Conservation (phyloP, 306 rosid species). For the Quercus cerris region DNA sequence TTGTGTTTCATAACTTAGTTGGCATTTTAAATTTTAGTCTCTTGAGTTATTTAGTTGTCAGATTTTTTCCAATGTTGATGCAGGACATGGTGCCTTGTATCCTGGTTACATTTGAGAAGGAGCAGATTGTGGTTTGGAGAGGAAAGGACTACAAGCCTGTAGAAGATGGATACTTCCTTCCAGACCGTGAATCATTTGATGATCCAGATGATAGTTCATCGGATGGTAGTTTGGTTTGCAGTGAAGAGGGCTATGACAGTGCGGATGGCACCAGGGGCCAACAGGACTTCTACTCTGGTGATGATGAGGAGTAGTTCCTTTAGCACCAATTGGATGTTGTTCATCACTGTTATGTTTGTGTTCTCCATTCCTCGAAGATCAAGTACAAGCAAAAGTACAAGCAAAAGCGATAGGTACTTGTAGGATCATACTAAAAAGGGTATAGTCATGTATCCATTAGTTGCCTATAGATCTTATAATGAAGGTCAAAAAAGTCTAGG, state of each 20-base stretch:
- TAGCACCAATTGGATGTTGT: constrained; percentile 9
- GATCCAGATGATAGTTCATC: constrained; percentile 21
- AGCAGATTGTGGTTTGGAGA: constrained; percentile 86
- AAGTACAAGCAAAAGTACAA: no score
- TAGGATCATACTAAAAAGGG: neutral
- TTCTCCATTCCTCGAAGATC: neutral
- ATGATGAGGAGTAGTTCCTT: constrained; percentile 21
- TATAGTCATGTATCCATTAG: neutral
- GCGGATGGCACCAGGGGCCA: constrained; percentile 8
- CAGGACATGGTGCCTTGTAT: constrained; percentile 93
- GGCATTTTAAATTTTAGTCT: neutral
- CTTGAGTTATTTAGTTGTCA: neutral
- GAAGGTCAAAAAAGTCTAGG: no score
- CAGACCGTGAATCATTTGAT: constrained; percentile 46
- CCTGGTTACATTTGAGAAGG: constrained; percentile 83
- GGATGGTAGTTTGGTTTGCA: constrained; percentile 13
- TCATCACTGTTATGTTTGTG: constrained; percentile 15
- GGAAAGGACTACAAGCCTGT: constrained; percentile 56
- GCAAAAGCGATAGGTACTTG: neutral
- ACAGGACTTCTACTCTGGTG: constrained; percentile 13
- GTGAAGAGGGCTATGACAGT: constrained; percentile 7
- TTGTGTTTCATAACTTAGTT: neutral
- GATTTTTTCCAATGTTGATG: constrained; percentile 4
- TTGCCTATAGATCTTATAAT: neutral
- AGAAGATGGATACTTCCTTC: constrained; percentile 37